Evolutionary conservation across 2,329 filamentous ascomycete genomes (phyloP).

Genomic region (Zasmidium citrigriseum): DNA sequence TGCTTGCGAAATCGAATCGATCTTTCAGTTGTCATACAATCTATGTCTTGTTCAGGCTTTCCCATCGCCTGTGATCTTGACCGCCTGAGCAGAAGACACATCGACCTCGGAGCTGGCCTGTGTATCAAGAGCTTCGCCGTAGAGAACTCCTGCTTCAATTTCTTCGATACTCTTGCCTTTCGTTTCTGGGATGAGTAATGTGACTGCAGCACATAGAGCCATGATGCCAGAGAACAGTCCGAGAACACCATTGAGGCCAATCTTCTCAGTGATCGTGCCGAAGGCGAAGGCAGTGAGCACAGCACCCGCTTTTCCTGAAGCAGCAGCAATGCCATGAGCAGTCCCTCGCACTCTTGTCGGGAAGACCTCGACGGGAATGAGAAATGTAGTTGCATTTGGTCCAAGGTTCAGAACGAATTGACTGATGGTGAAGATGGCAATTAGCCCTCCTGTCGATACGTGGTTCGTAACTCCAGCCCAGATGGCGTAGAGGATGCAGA

Average conservation of each 20-base stretch:
- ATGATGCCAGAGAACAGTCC: neutral
- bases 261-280: neutral
- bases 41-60: neutral
- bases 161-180: neutral
- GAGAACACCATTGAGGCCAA: neutral
- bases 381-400: neutral
- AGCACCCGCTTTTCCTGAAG: neutral
- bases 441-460: neutral
- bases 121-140: neutral
- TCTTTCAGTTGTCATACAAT: too few relatives aligned
- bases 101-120: neutral
- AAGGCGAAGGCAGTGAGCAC: neutral
- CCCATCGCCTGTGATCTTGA: neutral
- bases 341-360: neutral
- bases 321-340: neutral
- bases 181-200: neutral
- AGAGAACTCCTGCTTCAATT: neutral
- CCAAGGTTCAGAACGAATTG: neutral
- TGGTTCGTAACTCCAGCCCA: neutral
- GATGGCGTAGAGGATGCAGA: neutral
- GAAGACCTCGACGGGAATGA: neutral
- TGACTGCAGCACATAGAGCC: neutral
- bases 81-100: neutral
- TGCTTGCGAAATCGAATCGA: neutral
- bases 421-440: neutral